Conservation (phyloP, 2,329 filamentous ascomycete genomes). For the Lasiodiplodia sp. region DNA sequence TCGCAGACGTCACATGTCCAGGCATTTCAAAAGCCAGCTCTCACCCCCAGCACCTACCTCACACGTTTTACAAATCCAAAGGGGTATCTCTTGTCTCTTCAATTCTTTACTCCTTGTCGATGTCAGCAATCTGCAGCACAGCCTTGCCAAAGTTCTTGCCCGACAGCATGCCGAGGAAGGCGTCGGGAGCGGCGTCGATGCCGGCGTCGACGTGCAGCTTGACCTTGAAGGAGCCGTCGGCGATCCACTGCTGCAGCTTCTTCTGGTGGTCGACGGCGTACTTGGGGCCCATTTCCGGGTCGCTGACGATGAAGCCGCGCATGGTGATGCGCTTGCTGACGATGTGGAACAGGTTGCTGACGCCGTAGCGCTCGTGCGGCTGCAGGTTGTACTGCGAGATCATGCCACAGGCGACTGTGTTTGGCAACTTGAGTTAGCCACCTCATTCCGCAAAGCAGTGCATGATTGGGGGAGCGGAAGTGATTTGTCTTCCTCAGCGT, state of each 20-base stretch:
- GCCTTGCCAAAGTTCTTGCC: constrained; percentile 90
- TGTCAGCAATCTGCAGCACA: constrained; percentile 69
- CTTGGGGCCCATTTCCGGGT: constrained; percentile 70
- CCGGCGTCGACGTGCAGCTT: constrained; percentile 74
- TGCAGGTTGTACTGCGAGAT: constrained; percentile 79
- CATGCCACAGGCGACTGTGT: constrained; percentile 62
- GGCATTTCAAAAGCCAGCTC: not conserved
- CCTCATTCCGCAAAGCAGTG: not conserved
- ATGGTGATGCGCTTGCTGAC: constrained; percentile 74
- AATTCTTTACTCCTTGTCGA: constrained; percentile 39
- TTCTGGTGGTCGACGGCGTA: constrained; percentile 76
- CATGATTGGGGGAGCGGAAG: not conserved
- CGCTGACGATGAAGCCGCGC: constrained; percentile 77
- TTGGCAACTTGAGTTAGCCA: constrained; percentile 19
- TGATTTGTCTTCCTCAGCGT: not conserved
- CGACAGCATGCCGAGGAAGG: constrained; percentile 75
- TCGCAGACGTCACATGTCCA: not conserved
- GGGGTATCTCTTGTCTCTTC: not conserved
- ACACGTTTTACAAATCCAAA: not conserved
- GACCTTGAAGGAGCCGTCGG: constrained; percentile 76
- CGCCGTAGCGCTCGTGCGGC: constrained; percentile 65
- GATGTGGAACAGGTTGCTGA: constrained; percentile 70
- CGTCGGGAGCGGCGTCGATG: constrained; percentile 78
- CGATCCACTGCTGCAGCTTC: constrained; percentile 77
- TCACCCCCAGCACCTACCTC: not conserved